Evolutionary conservation across 2,329 filamentous ascomycete genomes (phyloP), one percentile per base, ranked within the genome.

Genomic region (Xenosphaeropsis pyriputrescens): DNA sequence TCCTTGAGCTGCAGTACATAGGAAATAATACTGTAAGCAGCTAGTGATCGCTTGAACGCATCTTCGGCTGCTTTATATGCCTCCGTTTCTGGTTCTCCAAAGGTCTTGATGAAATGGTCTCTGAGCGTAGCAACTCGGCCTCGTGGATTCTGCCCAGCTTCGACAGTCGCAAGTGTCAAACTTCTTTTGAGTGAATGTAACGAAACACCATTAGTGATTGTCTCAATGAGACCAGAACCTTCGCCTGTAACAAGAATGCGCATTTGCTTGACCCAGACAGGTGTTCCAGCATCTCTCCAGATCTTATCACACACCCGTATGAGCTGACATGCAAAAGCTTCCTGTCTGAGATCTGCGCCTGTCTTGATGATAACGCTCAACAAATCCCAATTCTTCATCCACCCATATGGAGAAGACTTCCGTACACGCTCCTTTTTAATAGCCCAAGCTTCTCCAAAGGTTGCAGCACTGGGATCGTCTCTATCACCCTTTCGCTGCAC

Each of bases 181-280:
- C 79, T 85, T 45, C 84, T 76, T 59, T 91, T 89, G 44, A 91
- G 67, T 2, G 82, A 88, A 57, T 91, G 84, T 34, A 91, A 64
- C n/a, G 82, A 89, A 11, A 91, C 83, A 33, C 85, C 84, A 47
- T 88, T 89, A 30, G 83, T 88, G 50, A 91, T 91, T 5, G 84
- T 91, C 61, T 91, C 84, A 47, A 91, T 84, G 34, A 91, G 69
- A 3, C 84, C 84, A 2, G 81, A 88, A 7, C 80, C 84, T 60
- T 89, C 84, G 43, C 84, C 84, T 5, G 83, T 89, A 31, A 91
- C 84, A 37, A 91, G 63, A 38, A 91, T 91, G 38, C 83, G 75
- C 84, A 91, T 91, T 41, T 80, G 68, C 59, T 88, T 88, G 15
- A 88, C 81, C 84, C 85, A 91, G n/a, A 91, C 84, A 29, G 79